These are phyloP conservation scores for Adiantum capillusveneris DNA, from an alignment of 75 land plant species.

Conservation along the genomic window DNA sequence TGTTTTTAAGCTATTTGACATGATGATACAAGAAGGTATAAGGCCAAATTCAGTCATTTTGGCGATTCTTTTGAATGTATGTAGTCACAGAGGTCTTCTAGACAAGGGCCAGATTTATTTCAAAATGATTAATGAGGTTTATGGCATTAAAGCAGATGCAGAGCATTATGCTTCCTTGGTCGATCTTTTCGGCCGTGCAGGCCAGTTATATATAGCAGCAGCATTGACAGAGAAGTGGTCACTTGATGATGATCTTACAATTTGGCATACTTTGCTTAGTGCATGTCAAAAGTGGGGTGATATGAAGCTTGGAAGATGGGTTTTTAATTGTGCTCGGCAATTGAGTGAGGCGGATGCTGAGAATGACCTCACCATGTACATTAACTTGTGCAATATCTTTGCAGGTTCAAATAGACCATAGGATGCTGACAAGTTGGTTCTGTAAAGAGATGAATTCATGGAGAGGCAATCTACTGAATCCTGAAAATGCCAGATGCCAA, in stretches of 20 bases:
- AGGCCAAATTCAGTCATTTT: not conserved
- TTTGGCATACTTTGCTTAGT: not conserved
- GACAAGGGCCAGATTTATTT: not conserved
- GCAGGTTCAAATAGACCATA: too few relatives aligned
- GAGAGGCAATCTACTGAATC: too few relatives aligned
- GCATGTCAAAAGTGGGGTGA: not conserved
- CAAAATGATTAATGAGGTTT: too few relatives aligned
- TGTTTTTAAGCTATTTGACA: not conserved
- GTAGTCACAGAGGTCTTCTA: not conserved
- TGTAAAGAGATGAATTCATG: too few relatives aligned
- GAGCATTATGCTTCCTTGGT: not conserved
- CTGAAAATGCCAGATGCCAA: too few relatives aligned
- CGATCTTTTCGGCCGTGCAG: not conserved
- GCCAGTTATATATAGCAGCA: not conserved
- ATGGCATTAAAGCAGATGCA: not conserved
- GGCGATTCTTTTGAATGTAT: not conserved
- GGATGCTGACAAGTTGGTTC: too few relatives aligned
- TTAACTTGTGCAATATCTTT: too few relatives aligned
- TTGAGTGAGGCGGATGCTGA: not conserved
- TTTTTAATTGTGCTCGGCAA: not conserved
- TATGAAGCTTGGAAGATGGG: not conserved
- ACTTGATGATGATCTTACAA: not conserved
- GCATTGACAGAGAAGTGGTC: not conserved
- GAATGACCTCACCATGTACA: too few relatives aligned
- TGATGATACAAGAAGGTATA: not conserved